Percentiles rank a stretch among this genome's conserved stretches.
These are phyloP conservation scores for Pythium phragmiticola DNA, from an alignment of 352 stramenopile species.

Conservation along the genomic window DNA sequence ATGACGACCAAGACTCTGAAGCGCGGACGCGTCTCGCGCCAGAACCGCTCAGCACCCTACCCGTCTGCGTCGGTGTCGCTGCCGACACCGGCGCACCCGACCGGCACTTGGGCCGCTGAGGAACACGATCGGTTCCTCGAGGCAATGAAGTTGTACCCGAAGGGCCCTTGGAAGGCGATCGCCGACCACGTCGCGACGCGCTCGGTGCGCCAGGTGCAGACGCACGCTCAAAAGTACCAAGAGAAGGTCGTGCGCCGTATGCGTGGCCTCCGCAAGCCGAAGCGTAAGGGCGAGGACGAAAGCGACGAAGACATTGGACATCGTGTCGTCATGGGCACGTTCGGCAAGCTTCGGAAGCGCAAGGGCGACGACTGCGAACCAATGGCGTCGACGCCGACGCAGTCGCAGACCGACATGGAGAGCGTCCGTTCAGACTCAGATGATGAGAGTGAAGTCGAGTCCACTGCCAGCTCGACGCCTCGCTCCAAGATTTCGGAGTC, in stretches of 20 bases:
- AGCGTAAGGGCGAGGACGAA: slow-evolving; percentile 67
- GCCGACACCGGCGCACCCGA: slow-evolving; percentile 20
- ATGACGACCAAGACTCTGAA: slow-evolving; percentile 23
- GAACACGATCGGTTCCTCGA: slow-evolving; percentile 75
- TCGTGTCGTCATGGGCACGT: slow-evolving; percentile 25
- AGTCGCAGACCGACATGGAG: slow-evolving; percentile 13
- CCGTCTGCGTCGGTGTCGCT: slow-evolving; percentile 3
- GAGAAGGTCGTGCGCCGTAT: slow-evolving; percentile 68
- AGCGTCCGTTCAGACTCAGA: slow-evolving; percentile 6
- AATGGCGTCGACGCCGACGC: not conserved
- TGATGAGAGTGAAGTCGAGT: slow-evolving; percentile 16
- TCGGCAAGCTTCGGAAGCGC: slow-evolving; percentile 27
- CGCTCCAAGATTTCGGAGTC: slow-evolving; percentile 8
- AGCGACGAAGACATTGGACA: slow-evolving; percentile 45
- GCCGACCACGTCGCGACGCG: slow-evolving; percentile 69
- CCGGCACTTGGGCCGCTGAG: slow-evolving; percentile 61
- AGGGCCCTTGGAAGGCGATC: slow-evolving; percentile 73
- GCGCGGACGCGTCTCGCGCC: slow-evolving; percentile 12
- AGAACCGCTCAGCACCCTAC: slow-evolving; percentile 8
- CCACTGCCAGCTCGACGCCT: not conserved
- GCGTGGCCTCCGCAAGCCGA: slow-evolving; percentile 65
- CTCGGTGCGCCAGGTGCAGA: slow-evolving; percentile 70
- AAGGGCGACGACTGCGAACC: slow-evolving; percentile 12
- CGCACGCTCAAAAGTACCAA: slow-evolving; percentile 79
- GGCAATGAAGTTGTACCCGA: slow-evolving; percentile 65